Evolutionary conservation across 148 eudicot species (phyloP).

Genomic region (Amaranthus cruentus): DNA sequence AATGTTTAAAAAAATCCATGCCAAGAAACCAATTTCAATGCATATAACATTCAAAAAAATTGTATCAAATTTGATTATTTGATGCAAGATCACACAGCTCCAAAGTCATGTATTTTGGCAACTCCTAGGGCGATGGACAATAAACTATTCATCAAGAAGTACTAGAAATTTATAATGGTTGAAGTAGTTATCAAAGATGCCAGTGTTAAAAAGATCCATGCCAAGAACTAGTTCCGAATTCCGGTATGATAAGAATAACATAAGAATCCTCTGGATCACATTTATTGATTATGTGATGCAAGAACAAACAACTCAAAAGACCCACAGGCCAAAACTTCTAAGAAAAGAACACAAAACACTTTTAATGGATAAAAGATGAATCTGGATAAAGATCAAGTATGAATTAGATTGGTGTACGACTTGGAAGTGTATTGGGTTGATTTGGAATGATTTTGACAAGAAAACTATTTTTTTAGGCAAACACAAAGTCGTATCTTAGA

Average conservation of each 20-base stretch:
- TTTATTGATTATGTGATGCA: neutral
- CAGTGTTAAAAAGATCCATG: neutral
- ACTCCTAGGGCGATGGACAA: conserved; percentile 40
- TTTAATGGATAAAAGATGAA: neutral
- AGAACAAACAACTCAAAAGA: neutral
- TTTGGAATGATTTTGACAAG: no score
- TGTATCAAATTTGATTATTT: no score
- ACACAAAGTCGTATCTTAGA: no score
- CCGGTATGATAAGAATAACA: no score
- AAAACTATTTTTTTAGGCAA: no score
- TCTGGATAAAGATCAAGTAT: no score
- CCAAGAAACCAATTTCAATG: neutral
- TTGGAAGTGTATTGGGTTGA: no score
- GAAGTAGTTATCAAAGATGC: neutral
- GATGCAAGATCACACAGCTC: conserved; percentile 8
- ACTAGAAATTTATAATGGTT: neutral
- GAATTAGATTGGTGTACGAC: no score
- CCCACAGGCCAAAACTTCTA: neutral
- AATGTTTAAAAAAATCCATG: neutral
- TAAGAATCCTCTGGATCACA: neutral
- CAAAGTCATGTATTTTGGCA: conserved; percentile 95
- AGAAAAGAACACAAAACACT: neutral
- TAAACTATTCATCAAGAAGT: neutral
- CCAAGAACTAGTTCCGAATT: neutral
- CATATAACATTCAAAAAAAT: no score